These are phyloP conservation scores for Aspergillus pseudoglaucus DNA, from an alignment of 2,329 filamentous ascomycete genomes.

Conservation along the genomic window DNA sequence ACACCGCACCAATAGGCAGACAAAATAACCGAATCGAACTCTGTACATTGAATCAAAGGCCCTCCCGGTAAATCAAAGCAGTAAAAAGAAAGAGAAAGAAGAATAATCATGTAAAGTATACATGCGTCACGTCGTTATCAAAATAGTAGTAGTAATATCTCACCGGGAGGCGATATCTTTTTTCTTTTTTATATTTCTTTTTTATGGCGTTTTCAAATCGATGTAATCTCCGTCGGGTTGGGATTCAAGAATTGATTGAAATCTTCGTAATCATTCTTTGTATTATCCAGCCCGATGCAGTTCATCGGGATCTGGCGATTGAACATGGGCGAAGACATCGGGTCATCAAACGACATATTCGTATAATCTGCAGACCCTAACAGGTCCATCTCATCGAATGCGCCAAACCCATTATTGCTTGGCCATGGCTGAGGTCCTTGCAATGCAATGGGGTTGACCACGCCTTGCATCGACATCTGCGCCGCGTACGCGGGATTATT, in stretches of 20 bases:
- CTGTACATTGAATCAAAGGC: background rate
- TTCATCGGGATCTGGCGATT: constrained; percentile 29
- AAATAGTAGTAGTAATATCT: constrained; percentile 1
- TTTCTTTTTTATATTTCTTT: background rate
- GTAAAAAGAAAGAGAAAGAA: constrained; percentile 9
- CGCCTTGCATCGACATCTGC: constrained; percentile 26
- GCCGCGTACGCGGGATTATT: constrained; percentile 17
- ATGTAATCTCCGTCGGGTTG: constrained; percentile 33
- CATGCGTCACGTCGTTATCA: constrained; percentile 28
- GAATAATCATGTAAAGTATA: constrained; percentile 23
- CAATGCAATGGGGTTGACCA: constrained; percentile 32
- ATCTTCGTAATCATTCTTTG: constrained; percentile 32
- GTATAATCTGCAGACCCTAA: constrained; percentile 25
- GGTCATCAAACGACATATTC: constrained; percentile 28
- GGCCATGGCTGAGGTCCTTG: constrained; percentile 26
- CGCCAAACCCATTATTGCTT: constrained; percentile 16
- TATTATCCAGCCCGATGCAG: constrained; percentile 26
- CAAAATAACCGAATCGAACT: constrained; percentile 4
- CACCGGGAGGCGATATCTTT: background rate
- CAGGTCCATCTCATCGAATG: constrained; percentile 29
- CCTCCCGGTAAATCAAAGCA: constrained; percentile 6
- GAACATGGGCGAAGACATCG: constrained; percentile 29
- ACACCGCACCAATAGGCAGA: constrained; percentile 8
- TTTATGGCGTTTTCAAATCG: constrained; percentile 16
- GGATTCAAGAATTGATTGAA: constrained; percentile 36